Percentiles rank a stretch among this genome's conserved stretches.
Conservation (phyloP, 1,139 yeast genomes). For the Pneumocystis sp. region DNA sequence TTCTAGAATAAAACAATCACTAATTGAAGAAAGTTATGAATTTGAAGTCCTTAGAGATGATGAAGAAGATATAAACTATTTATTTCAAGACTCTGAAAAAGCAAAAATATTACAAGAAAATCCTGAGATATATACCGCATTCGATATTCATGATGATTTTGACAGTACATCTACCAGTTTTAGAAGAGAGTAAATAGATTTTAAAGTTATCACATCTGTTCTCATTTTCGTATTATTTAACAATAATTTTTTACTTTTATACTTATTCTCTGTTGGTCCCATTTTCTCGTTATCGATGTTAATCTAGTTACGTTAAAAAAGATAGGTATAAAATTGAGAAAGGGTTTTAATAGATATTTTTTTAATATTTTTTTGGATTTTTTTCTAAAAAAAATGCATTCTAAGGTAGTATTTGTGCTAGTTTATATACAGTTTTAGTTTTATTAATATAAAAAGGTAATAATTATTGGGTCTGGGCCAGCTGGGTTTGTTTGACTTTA, state of each 20-base stretch:
- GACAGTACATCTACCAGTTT: not conserved
- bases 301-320: not conserved
- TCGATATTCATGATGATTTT: not conserved
- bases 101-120: not conserved
- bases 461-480: conserved; percentile 4
- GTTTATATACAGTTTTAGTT: not conserved
- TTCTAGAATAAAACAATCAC: not conserved
- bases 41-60: not conserved
- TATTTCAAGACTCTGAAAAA: not conserved
- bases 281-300: not conserved
- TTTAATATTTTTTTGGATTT: not conserved
- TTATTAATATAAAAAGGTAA: not conserved
- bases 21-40: not conserved
- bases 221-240: too few relatives aligned
- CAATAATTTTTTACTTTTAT: too few relatives aligned
- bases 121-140: not conserved
- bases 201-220: too few relatives aligned
- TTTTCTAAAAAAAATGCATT: not conserved
- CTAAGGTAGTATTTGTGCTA: not conserved
- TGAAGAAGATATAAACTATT: not conserved
- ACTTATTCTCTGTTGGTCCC: too few relatives aligned
- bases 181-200: not conserved
- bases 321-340: not conserved
- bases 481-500: not conserved
- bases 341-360: not conserved